Conservation (phyloP, 306 rosid species). For the Trichosanthes truncata region DNA sequence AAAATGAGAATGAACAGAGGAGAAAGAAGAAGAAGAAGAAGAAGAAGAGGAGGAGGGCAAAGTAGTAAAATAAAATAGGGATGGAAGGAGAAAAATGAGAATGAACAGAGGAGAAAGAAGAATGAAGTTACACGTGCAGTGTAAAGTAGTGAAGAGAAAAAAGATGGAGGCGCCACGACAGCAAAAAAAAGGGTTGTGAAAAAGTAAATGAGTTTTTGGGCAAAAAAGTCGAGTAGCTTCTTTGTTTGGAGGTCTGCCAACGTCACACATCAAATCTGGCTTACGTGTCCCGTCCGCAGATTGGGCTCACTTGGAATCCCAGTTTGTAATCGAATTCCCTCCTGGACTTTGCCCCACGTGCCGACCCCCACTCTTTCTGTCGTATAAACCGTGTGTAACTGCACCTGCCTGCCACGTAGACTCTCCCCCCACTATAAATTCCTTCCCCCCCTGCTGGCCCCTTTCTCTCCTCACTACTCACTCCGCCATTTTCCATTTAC, state of each 20-base stretch:
- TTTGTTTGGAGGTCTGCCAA: neutral
- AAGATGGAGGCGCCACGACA: neutral
- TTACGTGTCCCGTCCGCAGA: neutral
- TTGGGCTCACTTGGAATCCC: neutral
- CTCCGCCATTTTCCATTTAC: neutral
- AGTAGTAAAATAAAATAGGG: no score
- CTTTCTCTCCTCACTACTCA: no score
- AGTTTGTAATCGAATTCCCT: neutral
- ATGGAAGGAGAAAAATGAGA: no score
- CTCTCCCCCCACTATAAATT: neutral
- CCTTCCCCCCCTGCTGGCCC: neutral
- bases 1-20: no score
- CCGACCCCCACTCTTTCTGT: neutral
- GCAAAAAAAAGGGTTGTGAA: neutral
- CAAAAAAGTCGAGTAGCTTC: neutral
- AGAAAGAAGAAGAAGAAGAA: no score
- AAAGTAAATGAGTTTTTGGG: no score
- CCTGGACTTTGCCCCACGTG: neutral
- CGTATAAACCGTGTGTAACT: neutral
- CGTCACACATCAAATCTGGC: neutral
- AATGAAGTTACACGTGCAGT: neutral
- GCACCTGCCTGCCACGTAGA: neutral
- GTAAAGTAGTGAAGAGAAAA: neutral
- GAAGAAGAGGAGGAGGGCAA: no score
- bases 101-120: neutral